Conservation (phyloP, 2,329 filamentous ascomycete species). For the Fusarium nodosum region DNA sequence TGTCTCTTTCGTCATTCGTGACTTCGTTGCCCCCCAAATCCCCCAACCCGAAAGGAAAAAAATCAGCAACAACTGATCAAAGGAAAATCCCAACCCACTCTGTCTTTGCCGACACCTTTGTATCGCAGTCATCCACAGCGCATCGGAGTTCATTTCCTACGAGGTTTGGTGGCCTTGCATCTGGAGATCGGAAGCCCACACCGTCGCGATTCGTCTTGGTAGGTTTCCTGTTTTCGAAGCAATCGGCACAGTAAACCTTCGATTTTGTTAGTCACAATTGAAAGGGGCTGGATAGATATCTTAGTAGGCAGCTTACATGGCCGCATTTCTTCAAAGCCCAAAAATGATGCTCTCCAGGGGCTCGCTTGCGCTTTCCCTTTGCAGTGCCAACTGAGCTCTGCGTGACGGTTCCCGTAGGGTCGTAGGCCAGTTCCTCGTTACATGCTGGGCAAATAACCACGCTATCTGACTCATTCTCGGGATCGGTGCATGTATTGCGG, state of each 20-base stretch:
- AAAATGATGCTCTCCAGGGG: slow-evolving; percentile 81
- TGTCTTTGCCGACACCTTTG: slow-evolving; percentile 66
- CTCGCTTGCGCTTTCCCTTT: slow-evolving; percentile 60
- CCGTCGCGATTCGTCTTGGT: slow-evolving; percentile 53
- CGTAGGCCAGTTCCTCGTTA: slow-evolving; percentile 83
- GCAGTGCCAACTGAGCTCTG: slow-evolving; percentile 38
- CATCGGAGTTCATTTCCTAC: slow-evolving; percentile 60
- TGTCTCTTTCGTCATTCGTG: slow-evolving; percentile 37
- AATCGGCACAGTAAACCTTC: slow-evolving; percentile 74
- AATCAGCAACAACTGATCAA: slow-evolving; percentile 54
- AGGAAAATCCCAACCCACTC: slow-evolving; percentile 74
- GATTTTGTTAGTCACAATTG: slow-evolving; percentile 8
- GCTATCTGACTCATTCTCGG: slow-evolving; percentile 70
- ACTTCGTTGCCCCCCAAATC: slow-evolving; percentile 23
- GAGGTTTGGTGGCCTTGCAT: slow-evolving; percentile 47
- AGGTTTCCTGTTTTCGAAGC: slow-evolving; percentile 69
- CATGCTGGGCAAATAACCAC: slow-evolving; percentile 89
- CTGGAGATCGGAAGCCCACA: slow-evolving; percentile 57
- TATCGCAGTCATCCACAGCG: slow-evolving; percentile 68
- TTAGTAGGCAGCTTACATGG: slow-evolving; percentile 73
- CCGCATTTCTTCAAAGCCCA: slow-evolving; percentile 94
- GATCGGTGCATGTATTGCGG: slow-evolving; percentile 67
- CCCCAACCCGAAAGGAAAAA: slow-evolving; percentile 3
- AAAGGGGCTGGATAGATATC: not conserved
- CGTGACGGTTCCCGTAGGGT: slow-evolving; percentile 61